Evolutionary conservation across 495 filamentous ascomycete genomes (phyloP).

Genomic region (Trichoderma virens): DNA sequence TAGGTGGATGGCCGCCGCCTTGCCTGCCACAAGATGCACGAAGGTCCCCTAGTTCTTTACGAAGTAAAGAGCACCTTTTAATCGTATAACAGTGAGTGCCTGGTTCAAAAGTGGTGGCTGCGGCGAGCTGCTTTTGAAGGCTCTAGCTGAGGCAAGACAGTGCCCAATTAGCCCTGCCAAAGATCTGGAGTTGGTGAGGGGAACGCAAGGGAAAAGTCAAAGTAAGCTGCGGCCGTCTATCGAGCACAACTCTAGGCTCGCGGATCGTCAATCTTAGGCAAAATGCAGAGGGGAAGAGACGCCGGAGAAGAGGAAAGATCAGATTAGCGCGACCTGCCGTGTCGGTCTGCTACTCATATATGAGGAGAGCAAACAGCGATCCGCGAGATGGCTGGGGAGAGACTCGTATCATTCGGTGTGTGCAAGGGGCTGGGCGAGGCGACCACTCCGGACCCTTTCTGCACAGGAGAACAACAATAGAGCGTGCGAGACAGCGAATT

Average conservation of each 20-base stretch:
- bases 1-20: not conserved
- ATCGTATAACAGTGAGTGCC: not conserved
- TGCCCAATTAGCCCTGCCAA: not conserved
- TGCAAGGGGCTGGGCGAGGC: not conserved
- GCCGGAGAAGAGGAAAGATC: not conserved
- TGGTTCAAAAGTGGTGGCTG: not conserved
- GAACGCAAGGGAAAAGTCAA: not conserved
- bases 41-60: not conserved
- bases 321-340: not conserved
- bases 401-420: not conserved
- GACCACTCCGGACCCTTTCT: not conserved
- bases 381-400: not conserved
- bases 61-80: not conserved
- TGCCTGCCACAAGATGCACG: not conserved
- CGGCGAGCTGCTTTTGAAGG: not conserved
- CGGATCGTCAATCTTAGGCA: not conserved
- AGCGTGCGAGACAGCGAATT: no score
- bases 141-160: slow-evolving; percentile 2
- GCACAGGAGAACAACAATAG: no score
- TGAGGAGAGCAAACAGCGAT: not conserved
- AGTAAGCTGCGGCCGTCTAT: no score
- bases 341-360: no score
- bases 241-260: not conserved
- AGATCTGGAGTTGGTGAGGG: not conserved
- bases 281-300: not conserved